Conservation (phyloP, 345 rosid species). For the Populus pruinosa region DNA sequence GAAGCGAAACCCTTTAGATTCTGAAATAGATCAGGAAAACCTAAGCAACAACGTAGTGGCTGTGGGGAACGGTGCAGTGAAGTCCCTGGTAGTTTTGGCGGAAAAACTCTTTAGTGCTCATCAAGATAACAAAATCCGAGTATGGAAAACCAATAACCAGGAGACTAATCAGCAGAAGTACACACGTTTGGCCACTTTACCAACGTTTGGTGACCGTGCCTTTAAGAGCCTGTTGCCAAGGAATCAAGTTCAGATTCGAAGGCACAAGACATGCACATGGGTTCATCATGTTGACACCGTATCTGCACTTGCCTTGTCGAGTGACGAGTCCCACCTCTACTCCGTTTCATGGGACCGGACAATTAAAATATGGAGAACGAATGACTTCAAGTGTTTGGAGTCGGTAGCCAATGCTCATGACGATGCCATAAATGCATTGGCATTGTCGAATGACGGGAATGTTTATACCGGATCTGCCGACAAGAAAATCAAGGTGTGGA, state of each 20-base stretch:
- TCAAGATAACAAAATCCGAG: slow-evolving; percentile 92
- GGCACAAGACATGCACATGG: slow-evolving; percentile 83
- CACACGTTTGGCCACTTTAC: slow-evolving; percentile 70
- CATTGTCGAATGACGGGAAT: slow-evolving; percentile 50
- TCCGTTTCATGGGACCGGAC: slow-evolving; percentile 96
- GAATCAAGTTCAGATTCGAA: slow-evolving; percentile 62
- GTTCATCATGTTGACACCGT: slow-evolving; percentile 82
- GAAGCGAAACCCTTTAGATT: slow-evolving; percentile 37
- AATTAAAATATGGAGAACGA: slow-evolving; percentile 78
- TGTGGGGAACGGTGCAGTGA: slow-evolving; percentile 68
- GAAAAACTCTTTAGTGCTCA: slow-evolving; percentile 89
- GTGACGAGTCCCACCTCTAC: slow-evolving; percentile 62
- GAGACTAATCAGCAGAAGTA: slow-evolving; percentile 43
- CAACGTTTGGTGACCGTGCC: slow-evolving; percentile 75
- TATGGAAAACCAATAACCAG: slow-evolving; percentile 63
- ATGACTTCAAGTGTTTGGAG: slow-evolving; percentile 76
- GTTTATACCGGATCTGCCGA: slow-evolving; percentile 90
- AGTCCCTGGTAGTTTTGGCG: slow-evolving; percentile 56
- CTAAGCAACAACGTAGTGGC: slow-evolving; percentile 28
- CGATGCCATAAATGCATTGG: slow-evolving; percentile 82
- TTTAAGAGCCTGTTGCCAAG: slow-evolving; percentile 51
- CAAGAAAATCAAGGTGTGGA: slow-evolving; percentile 76
- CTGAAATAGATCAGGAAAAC: slow-evolving; percentile 27
- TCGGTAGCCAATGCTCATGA: slow-evolving; percentile 78
- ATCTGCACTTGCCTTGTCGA: slow-evolving; percentile 69